Evolutionary conservation across 768 basidiomycete genomes (phyloP).

Genomic region (Strobilomyces dryophilus): DNA sequence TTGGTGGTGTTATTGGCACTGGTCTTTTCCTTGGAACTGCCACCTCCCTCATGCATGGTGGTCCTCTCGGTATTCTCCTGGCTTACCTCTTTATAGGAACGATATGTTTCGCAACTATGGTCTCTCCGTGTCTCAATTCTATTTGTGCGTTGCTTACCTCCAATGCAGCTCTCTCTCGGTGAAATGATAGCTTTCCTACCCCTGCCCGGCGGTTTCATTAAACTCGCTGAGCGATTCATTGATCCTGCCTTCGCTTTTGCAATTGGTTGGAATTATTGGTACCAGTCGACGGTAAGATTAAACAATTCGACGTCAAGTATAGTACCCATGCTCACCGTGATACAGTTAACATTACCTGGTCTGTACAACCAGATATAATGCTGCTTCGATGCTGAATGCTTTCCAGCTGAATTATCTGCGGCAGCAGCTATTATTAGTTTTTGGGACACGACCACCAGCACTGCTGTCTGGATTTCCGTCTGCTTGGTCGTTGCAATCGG

Average conservation of each 20-base stretch:
- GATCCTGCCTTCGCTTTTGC: too few species aligned
- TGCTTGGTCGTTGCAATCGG: constrained; percentile 46
- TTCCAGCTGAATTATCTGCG: constrained; percentile 43
- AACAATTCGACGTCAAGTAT: neutral
- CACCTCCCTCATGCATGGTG: too few species aligned
- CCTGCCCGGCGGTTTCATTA: too few species aligned
- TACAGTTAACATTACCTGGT: constrained; percentile 26
- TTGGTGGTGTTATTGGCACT: too few species aligned
- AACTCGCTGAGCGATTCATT: too few species aligned
- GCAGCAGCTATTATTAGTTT: constrained; percentile 48
- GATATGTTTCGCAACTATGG: too few species aligned
- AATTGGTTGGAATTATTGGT: too few species aligned
- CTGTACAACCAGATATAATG: neutral
- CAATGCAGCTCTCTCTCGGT: constrained; percentile 31
- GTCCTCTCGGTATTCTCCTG: too few species aligned
- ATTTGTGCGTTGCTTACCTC: neutral
- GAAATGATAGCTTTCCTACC: constrained; percentile 41
- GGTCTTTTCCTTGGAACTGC: too few species aligned
- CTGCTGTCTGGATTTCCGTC: constrained; percentile 31
- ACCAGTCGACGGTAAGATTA: constrained; percentile 15
- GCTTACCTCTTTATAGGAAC: too few species aligned
- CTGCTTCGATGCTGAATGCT: constrained; percentile 1
- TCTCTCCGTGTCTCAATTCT: constrained; percentile 1
- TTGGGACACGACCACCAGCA: constrained; percentile 35
- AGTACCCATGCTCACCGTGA: neutral